Base-by-base conservation (phyloP, 1,139 yeast species). In the Spathaspora sp. region DNA sequence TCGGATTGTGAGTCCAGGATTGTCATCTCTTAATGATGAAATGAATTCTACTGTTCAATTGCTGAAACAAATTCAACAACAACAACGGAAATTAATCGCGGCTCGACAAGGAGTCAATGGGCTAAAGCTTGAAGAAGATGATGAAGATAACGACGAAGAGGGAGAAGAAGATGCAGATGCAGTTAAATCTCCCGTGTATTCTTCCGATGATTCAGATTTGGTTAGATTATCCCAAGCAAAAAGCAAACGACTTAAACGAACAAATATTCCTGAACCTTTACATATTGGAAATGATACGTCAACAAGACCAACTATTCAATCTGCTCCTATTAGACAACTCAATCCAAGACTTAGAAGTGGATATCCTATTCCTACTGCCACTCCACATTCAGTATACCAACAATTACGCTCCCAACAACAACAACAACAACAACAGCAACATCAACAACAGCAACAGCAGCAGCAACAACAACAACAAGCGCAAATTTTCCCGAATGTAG, bases 1-100 rank as follows among this genome's bases (percentile, higher is more conserved):
- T 40, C 57, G 76, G 33, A 67, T 72, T 27, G 77, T 72, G 9
- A 63, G 71, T 49, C 82, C 82, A n/a, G 81, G 81, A 0, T 58
- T 76, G 33, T 77, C 80, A 2, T 70, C 80, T 1, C 71, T 68
- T 11, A 70, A 65, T 51, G 69, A 68, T 26, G 78, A 76, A 52
- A 76, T 78, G 81, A 70, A 70, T 48, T 57, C 70, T 34, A 76
- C 82, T 1, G 67, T 78, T 43, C 63, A 68, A 47, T 63, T 73
- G 13, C 74, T 80, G 39, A 75, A 73, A 52, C 58, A 67, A 42
- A 78, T 79, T 18, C 75, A 77, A 49, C 70, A 67, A 44, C 81
- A 78, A 51, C 83, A 79, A 55, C 67, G 70, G 38, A 63, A 65
- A 41, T 60, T 78, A 41, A 78, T 79, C 31, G 79, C 79, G 2